phyloP scores from a whole-genome alignment of 345 rosid genomes.

The Trapa incisa region DNA sequence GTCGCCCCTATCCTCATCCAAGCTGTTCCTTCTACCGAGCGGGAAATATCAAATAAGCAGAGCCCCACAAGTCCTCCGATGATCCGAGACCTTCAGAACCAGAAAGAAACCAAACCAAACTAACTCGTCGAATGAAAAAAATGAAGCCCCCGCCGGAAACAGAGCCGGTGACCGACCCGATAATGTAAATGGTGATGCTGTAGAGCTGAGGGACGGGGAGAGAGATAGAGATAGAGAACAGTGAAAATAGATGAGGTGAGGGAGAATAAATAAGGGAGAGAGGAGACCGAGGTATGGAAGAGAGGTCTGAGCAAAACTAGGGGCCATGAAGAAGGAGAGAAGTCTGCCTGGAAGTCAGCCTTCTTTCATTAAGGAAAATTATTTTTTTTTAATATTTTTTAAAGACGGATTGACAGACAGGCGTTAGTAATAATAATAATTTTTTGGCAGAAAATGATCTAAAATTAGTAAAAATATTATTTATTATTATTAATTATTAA shows the following conservation, averaged over 20 bases:
- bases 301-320: constrained; percentile 32
- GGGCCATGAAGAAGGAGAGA: constrained; percentile 27
- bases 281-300: constrained; percentile 1
- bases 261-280: not conserved
- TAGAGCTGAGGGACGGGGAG: not conserved
- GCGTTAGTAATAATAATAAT: too few relatives aligned
- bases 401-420: not conserved
- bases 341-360: not conserved
- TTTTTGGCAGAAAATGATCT: too few relatives aligned
- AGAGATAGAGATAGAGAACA: not conserved
- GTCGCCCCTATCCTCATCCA: constrained; percentile 25
- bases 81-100: not conserved
- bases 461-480: too few relatives aligned
- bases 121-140: not conserved
- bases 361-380: not conserved
- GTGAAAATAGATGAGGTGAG: not conserved
- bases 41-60: not conserved
- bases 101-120: not conserved
- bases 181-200: not conserved
- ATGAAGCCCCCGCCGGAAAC: not conserved
- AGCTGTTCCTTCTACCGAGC: not conserved
- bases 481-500: too few relatives aligned
- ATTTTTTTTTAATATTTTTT: too few relatives aligned
- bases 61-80: not conserved
- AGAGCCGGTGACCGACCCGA: not conserved